Evolutionary conservation across 345 rosid genomes (phyloP), one percentile per base, ranked within the genome.

Genomic region (Geranium rotundifolium): DNA sequence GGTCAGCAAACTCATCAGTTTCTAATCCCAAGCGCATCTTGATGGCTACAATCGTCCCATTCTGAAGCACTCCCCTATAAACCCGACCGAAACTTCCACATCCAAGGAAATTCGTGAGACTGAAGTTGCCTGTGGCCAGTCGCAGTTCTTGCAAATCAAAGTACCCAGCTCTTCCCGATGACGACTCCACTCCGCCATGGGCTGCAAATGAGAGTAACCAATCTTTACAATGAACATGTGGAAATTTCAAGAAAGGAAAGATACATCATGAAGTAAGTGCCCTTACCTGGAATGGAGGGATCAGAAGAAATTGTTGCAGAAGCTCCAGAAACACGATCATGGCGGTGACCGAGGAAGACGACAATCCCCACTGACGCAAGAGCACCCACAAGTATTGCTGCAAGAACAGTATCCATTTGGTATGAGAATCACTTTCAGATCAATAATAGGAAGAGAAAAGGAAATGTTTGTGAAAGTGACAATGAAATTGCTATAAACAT

Each of bases 291-390:
- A 65, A 75, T 54, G 63, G 92, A 85, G 54, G 80, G 82, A 59
- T 87, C 96, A 12, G 96, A 89, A 63, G 98, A 89, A 46, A 85
- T 90, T 17, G 92, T 81, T 75, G 89, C 98, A 13, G 98, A 89
- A 62, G 85, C 77, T 78, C 91, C 78, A 0, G 91, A 84, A 19
- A 64, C 67, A 58, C 69, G 79, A 57, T 61, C 73, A 64, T 74
- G 77, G 61, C 49, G n/a, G n/a, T n/a, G 82, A 77, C 55, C 81
- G 59, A 85, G 60, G 58, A 82, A 73, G 70, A 74, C 59, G 39
- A 75, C 71, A 30, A 84, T 67, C 71, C 80, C 86, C 75, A 83
- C 78, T 70, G 89, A 80, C 77, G 86, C 82, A 80, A 87, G 73
- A 80, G 89, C 87, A 87, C 98, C 98, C 74, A 85, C 88, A 87